These are phyloP conservation scores for Echeveria elegans DNA, from an alignment of 164 flowering plant species.

Conservation along the genomic window DNA sequence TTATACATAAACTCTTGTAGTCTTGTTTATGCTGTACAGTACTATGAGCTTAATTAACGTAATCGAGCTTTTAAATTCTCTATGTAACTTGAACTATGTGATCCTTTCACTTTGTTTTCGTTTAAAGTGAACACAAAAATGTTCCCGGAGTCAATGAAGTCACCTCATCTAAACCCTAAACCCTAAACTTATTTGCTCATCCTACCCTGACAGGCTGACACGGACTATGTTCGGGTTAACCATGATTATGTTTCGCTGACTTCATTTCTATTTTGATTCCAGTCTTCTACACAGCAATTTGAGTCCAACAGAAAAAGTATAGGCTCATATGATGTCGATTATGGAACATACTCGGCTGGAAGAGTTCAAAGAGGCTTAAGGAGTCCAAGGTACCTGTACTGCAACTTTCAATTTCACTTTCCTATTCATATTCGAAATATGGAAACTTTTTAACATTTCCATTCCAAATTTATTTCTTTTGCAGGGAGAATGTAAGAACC, in stretches of 20 bases:
- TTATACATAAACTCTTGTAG: background rate
- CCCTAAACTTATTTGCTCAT: background rate
- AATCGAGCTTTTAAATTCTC: background rate
- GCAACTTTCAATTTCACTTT: background rate
- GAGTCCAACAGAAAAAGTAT: conserved; percentile 23
- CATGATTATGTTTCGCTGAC: background rate
- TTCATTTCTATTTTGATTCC: background rate
- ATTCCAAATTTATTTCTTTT: background rate
- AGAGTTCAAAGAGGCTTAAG: conserved; percentile 20
- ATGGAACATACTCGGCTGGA: conserved; percentile 16
- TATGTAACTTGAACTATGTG: background rate
- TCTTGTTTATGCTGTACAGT: background rate
- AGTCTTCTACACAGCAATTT: conserved; percentile 41
- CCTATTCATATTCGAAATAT: background rate
- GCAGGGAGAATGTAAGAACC: conserved; percentile 34
- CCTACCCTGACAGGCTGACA: background rate
- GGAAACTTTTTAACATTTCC: background rate
- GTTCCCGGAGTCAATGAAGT: background rate
- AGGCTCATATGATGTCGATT: conserved; percentile 29
- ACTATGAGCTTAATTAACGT: background rate
- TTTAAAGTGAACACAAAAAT: background rate
- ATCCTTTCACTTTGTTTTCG: background rate
- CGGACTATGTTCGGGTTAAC: background rate
- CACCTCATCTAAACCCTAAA: background rate
- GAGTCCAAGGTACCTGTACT: conserved; percentile 33